phyloP scores from a whole-genome alignment of 192 early-diverging fungal genomes.

The Backusella tuberculispora region DNA sequence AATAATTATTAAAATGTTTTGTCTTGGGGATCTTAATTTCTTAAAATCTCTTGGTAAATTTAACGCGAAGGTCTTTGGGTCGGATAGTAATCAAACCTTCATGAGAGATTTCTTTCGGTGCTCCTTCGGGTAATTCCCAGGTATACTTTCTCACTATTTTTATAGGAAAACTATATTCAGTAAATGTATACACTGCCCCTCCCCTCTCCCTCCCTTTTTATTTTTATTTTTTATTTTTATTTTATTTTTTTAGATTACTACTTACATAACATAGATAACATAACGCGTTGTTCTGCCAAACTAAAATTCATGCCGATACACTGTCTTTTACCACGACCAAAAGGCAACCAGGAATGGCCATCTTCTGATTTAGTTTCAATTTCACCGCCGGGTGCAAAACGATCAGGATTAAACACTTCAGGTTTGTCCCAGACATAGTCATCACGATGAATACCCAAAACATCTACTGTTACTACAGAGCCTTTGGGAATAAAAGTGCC shows the following conservation, averaged over 20 bases:
- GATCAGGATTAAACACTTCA: conserved; percentile 51
- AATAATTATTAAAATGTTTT: neutral
- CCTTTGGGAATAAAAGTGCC: conserved; percentile 34
- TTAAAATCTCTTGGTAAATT: conserved; percentile 17
- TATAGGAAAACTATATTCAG: neutral
- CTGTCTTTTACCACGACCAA: conserved; percentile 60
- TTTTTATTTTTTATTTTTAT: too few relatives aligned
- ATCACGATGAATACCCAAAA: conserved; percentile 25
- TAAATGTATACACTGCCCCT: neutral
- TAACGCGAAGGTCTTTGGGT: conserved; percentile 11
- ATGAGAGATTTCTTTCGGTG: conserved; percentile 10
- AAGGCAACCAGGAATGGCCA: conserved; percentile 50
- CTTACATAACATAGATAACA: conserved; percentile 55
- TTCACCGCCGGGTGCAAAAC: conserved; percentile 39
- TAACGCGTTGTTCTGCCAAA: conserved; percentile 59
- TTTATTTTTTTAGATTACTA: too few relatives aligned
- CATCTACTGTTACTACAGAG: conserved; percentile 18
- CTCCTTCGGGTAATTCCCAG: conserved; percentile 24
- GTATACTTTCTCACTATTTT: conserved; percentile 16
- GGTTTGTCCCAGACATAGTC: conserved; percentile 44
- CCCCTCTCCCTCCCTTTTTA: too few relatives aligned
- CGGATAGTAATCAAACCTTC: neutral
- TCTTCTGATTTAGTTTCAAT: conserved; percentile 2
- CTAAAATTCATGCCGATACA: conserved; percentile 70
- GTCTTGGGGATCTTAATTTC: neutral